Base-by-base conservation (phyloP, 1,284 basidiomycete species). In the Irpex lacteus region DNA sequence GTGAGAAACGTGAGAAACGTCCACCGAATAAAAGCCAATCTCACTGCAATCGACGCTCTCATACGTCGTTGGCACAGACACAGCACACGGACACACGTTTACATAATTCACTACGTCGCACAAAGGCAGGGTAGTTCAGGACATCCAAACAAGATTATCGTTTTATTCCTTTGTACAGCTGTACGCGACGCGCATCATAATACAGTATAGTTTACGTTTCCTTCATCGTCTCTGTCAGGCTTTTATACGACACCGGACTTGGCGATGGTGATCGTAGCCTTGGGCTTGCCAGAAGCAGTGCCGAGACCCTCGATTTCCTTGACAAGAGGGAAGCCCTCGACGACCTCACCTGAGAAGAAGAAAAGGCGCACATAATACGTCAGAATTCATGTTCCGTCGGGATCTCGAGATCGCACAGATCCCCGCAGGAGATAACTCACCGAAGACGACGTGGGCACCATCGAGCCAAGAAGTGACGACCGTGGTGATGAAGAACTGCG, bases 391-490 rank as follows among this genome's bases (percentile, higher is more conserved):
- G 2, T 52, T 18, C 9, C 44, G 44, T n/a, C n/a, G 49, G 37
- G 15, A 19, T 9, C 36, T 64, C 32, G 26, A 64, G 60, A 40
- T 19, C 18, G n/a, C 21, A 32, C 21, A 36, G 19, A n/a, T 37
- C n/a, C 21, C n/a, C 9, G 32, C 18, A 40, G 2, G 4, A 59
- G 36, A 49, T 13, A 34, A 74, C 82, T 61, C 72, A 81, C 92
- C 92, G 70, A 95, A 95, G 47, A 95, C 91, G 76, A 94, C 89
- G 76, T 92, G 91, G 62, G 82, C 85, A 50, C 86, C 87, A 70
- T 95, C 90, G 65, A 95, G 85, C 90, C 90, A 89, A 36, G 80
- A 74, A 34, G 90, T 91, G 47, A 80, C 78, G 68, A 85, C 84
- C 44, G 90, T 92, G 69, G 89, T 91, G 80, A 92, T 86, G 73